phyloP scores from a whole-genome alignment of 768 basidiomycete species.

The Psilocybe cyanescens region DNA sequence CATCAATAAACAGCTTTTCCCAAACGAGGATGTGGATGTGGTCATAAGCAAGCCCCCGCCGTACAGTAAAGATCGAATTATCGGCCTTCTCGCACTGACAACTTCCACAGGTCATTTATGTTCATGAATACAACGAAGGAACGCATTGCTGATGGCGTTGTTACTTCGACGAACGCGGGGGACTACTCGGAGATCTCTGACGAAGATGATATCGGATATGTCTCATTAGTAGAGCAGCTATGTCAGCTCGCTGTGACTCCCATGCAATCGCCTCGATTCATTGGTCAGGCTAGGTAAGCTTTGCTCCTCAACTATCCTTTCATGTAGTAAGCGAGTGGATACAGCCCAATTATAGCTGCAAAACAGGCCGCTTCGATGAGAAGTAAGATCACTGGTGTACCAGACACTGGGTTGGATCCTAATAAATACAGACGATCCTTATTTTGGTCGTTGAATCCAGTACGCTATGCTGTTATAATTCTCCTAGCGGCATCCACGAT shows the following conservation, averaged over 20 bases:
- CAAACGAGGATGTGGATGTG: not conserved
- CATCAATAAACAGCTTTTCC: not conserved
- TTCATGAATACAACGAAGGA: not conserved
- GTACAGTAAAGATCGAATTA: not conserved
- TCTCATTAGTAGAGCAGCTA: not conserved
- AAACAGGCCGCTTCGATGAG: not conserved
- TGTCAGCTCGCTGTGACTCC: not conserved
- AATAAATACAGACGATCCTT: not conserved
- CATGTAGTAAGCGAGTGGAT: too few relatives aligned
- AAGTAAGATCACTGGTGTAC: not conserved
- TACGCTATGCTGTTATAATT: conserved; percentile 21
- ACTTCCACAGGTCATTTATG: not conserved
- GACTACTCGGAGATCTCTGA: not conserved
- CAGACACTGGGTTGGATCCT: not conserved
- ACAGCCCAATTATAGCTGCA: not conserved
- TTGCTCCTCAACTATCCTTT: not conserved
- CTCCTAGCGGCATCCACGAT: not conserved
- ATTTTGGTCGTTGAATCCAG: conserved; percentile 37
- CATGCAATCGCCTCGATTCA: not conserved
- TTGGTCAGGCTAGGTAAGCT: conserved; percentile 3
- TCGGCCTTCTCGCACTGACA: not conserved
- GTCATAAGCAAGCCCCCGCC: not conserved
- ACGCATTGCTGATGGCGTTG: not conserved
- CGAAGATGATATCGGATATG: conserved; percentile 3
- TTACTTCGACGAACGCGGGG: not conserved